Conservation (phyloP, 2,329 filamentous ascomycete species). For the Pseudopyrenochaeta lycopersici region DNA sequence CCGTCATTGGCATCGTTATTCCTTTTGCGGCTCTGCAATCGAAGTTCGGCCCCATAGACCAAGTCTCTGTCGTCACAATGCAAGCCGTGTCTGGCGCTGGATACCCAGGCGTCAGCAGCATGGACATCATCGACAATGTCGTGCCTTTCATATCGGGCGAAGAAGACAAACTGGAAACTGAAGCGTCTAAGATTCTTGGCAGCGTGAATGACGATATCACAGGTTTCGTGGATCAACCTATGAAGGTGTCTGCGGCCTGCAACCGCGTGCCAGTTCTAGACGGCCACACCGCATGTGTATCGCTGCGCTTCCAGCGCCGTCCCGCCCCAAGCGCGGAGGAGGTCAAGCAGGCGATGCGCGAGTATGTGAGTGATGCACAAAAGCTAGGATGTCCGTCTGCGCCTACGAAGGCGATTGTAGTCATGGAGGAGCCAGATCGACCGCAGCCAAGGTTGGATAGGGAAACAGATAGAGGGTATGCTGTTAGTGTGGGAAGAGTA, state of each 20-base stretch:
- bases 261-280: conserved; percentile 95
- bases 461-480: conserved; percentile 84
- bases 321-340: conserved; percentile 78
- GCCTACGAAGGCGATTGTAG: conserved; percentile 80
- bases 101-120: conserved; percentile 85
- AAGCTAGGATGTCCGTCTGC: conserved; percentile 87
- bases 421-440: conserved; percentile 88
- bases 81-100: conserved; percentile 94
- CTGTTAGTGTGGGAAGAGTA: conserved; percentile 88
- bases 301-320: conserved; percentile 79
- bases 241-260: conserved; percentile 86
- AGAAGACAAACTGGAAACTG: conserved; percentile 94
- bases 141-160: conserved; percentile 93
- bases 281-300: conserved; percentile 95
- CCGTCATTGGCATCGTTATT: conserved; percentile 94
- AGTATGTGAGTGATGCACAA: conserved; percentile 84
- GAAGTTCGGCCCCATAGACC: conserved; percentile 79
- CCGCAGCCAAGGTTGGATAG: conserved; percentile 92
- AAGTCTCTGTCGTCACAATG: conserved; percentile 89
- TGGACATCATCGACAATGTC: conserved; percentile 97
- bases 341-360: conserved; percentile 79
- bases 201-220: conserved; percentile 74
- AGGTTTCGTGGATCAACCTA: conserved; percentile 78
- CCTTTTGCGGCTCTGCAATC: conserved; percentile 90
- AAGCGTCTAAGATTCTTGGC: conserved; percentile 94